A percentile compares a stretch with the other conserved stretches of the same genome.
These are phyloP conservation scores for Diophrys appendiculata DNA, from an alignment of 73 alveolate genomes.

Conservation along the genomic window DNA sequence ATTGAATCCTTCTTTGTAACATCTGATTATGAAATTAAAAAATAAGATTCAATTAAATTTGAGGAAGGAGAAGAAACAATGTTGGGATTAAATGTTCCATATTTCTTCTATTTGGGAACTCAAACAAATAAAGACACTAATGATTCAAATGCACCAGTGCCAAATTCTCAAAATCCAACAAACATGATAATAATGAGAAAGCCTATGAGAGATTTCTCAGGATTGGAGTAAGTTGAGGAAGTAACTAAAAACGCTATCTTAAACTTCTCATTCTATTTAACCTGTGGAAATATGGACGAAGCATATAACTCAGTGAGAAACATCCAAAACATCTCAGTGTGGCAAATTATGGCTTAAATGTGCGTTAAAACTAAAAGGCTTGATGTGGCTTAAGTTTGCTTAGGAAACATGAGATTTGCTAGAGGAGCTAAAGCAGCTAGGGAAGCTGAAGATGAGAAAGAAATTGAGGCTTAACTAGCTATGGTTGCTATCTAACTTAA, in stretches of 20 bases:
- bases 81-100: slow-evolving; percentile 72
- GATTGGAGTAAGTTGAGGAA: slow-evolving; percentile 94
- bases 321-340: slow-evolving; percentile 90
- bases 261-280: slow-evolving; percentile 90
- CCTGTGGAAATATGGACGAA: slow-evolving; percentile 97
- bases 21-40: slow-evolving; percentile 87
- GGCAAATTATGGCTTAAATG: slow-evolving; percentile 98
- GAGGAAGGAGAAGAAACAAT: slow-evolving; percentile 79
- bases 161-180: slow-evolving; percentile 39
- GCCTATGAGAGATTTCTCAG: slow-evolving; percentile 92
- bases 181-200: slow-evolving; percentile 60
- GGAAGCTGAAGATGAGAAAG: slow-evolving; percentile 96
- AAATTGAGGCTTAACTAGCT: slow-evolving; percentile 95
- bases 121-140: slow-evolving; percentile 54
- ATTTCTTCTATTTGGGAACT: slow-evolving; percentile 57
- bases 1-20: slow-evolving; percentile 85
- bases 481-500: slow-evolving; percentile 96
- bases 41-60: slow-evolving; percentile 74
- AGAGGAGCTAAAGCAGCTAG: slow-evolving; percentile 98
- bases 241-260: slow-evolving; percentile 88
- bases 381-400: slow-evolving; percentile 97
- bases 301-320: slow-evolving; percentile 96
- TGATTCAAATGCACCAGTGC: slow-evolving; percentile 30
- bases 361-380: slow-evolving; percentile 96
- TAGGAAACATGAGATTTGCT: slow-evolving; percentile 98